These are phyloP conservation scores for Apiotrichum mycotoxinovorans DNA, from an alignment of 1,284 basidiomycete genomes.

Conservation along the genomic window DNA sequence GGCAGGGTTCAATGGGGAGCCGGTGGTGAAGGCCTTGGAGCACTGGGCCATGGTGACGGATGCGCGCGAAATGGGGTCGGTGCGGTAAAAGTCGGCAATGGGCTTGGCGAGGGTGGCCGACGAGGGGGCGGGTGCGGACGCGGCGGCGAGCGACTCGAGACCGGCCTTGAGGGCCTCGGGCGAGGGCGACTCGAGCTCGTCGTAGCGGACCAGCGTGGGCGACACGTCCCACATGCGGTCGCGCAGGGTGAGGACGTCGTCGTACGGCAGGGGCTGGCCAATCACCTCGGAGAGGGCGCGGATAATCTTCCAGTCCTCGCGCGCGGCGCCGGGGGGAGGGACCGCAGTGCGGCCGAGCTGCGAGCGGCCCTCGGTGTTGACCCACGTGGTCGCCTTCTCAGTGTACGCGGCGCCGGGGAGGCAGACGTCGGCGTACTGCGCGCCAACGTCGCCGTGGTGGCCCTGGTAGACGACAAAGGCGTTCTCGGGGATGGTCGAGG, in stretches of 20 bases:
- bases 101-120: constrained; percentile 70
- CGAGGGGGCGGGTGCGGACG: constrained; percentile 47
- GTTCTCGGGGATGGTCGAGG: constrained; percentile 82
- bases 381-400: constrained; percentile 90
- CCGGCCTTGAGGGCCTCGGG: constrained; percentile 67
- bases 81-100: constrained; percentile 93
- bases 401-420: constrained; percentile 93
- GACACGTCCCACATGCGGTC: constrained; percentile 98
- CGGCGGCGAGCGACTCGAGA: constrained; percentile 63
- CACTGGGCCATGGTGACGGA: constrained; percentile 52
- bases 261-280: constrained; percentile 78
- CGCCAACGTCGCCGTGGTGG: constrained; percentile 96
- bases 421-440: constrained; percentile 93
- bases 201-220: constrained; percentile 84
- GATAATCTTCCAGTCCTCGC: constrained; percentile 99
- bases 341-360: constrained; percentile 92
- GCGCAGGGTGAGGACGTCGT: constrained; percentile 78
- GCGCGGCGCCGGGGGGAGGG: constrained; percentile 85
- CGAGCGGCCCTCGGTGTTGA: constrained; percentile 93
- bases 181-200: constrained; percentile 75
- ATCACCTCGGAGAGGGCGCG: constrained; percentile 90
- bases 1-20: constrained; percentile 23
- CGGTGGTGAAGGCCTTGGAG: constrained; percentile 48
- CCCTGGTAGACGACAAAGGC: constrained; percentile 99
- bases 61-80: constrained; percentile 57